Conservation (phyloP, 192 early-diverging fungal species). For the Geranomyces variabilis region DNA sequence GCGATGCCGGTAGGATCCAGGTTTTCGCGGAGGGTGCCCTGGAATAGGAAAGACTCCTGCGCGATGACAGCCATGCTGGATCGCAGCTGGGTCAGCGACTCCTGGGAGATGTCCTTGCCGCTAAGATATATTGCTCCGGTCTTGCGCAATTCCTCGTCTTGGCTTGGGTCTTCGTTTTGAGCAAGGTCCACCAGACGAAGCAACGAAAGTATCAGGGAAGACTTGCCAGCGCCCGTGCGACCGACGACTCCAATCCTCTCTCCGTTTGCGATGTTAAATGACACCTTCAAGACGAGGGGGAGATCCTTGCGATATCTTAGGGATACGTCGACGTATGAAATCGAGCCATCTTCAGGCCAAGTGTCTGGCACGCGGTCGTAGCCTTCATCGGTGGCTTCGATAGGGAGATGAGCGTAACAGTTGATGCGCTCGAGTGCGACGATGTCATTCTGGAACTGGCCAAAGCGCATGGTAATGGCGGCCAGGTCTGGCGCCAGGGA, state of each 20-base stretch:
- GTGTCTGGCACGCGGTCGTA: background rate
- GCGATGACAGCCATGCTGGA: constrained; percentile 40
- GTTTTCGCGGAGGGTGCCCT: constrained; percentile 70
- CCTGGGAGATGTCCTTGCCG: constrained; percentile 35
- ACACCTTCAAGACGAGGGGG: constrained; percentile 68
- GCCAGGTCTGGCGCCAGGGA: background rate
- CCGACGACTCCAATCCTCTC: constrained; percentile 62
- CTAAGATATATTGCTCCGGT: constrained; percentile 39
- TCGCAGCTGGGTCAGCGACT: constrained; percentile 44
- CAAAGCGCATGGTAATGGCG: constrained; percentile 11
- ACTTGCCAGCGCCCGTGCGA: constrained; percentile 58
- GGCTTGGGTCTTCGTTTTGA: too few relatives aligned
- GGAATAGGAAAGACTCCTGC: constrained; percentile 52
- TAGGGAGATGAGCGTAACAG: constrained; percentile 45
- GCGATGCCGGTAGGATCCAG: constrained; percentile 65
- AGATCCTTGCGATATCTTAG: constrained; percentile 57
- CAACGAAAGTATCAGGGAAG: constrained; percentile 45
- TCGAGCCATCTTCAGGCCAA: constrained; percentile 49
- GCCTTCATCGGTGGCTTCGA: constrained; percentile 44
- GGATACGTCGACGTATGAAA: constrained; percentile 62
- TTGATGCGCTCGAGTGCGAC: constrained; percentile 53
- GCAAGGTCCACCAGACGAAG: constrained; percentile 48
- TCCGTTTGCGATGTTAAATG: constrained; percentile 65
- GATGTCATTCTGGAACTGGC: constrained; percentile 3
- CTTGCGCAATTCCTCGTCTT: background rate